phyloP scores from a whole-genome alignment of 768 basidiomycete species.

The Agrocybe chaxingu region DNA sequence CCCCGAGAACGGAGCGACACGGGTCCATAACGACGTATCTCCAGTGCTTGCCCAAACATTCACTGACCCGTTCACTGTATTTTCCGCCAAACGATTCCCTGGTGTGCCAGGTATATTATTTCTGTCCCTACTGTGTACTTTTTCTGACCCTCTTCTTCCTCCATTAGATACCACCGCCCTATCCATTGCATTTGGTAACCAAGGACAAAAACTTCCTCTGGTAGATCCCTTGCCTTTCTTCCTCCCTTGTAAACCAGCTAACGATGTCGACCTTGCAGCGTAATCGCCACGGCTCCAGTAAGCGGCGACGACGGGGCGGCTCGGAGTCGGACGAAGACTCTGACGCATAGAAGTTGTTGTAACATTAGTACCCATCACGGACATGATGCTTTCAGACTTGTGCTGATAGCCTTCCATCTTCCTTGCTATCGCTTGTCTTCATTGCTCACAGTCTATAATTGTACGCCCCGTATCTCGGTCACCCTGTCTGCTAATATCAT shows the following conservation, averaged over 20 bases:
- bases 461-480: neutral
- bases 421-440: neutral
- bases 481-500: conserved; percentile 7
- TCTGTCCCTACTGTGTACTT: conserved; percentile 6
- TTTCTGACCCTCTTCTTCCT: conserved; percentile 6
- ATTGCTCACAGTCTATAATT: conserved; percentile 1
- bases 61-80: conserved; percentile 82
- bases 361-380: neutral
- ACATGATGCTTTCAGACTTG: too few relatives aligned
- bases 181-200: conserved; percentile 85
- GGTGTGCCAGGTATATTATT: conserved; percentile 77
- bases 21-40: conserved; percentile 65
- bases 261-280: conserved; percentile 42
- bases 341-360: conserved; percentile 30
- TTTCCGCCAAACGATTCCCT: conserved; percentile 91
- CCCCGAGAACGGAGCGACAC: conserved; percentile 62
- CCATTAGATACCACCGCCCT: conserved; percentile 79
- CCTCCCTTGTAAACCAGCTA: conserved; percentile 15
- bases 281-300: conserved; percentile 75
- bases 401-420: neutral
- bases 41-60: conserved; percentile 83
- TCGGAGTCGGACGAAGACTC: conserved; percentile 72
- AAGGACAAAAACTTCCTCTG: conserved; percentile 86
- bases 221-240: conserved; percentile 38
- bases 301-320: conserved; percentile 58